phyloP scores from a whole-genome alignment of 2,329 filamentous ascomycete genomes.

The Teratosphaeria epicoccoides region DNA sequence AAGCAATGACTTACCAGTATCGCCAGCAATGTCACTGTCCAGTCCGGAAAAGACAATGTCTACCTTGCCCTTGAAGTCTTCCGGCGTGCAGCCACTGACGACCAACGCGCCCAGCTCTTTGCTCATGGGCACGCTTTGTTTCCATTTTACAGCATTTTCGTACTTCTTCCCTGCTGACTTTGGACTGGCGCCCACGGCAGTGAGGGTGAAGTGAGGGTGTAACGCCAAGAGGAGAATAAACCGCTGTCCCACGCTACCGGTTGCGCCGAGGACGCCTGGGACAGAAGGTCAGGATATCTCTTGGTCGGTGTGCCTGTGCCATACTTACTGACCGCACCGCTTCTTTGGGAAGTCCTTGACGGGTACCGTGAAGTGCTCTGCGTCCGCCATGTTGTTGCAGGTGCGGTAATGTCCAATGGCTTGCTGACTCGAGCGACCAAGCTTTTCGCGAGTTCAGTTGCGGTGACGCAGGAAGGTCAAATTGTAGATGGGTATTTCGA shows the following conservation, averaged over 20 bases:
- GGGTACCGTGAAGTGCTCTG: slow-evolving; percentile 30
- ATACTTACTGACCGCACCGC: slow-evolving; percentile 39
- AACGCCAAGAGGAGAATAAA: slow-evolving; percentile 86
- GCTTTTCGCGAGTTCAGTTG: not conserved
- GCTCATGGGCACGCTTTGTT: slow-evolving; percentile 77
- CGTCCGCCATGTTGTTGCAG: slow-evolving; percentile 22
- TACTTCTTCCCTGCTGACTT: slow-evolving; percentile 89
- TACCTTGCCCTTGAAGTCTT: slow-evolving; percentile 69
- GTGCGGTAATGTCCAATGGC: not conserved
- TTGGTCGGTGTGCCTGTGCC: slow-evolving; percentile 26
- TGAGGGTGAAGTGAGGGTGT: slow-evolving; percentile 76
- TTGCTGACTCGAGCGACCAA: not conserved
- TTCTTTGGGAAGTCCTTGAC: slow-evolving; percentile 37
- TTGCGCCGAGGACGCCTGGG: slow-evolving; percentile 67
- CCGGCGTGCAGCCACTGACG: slow-evolving; percentile 72
- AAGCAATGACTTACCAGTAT: slow-evolving; percentile 54
- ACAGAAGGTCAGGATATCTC: slow-evolving; percentile 19
- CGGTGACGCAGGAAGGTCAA: not conserved
- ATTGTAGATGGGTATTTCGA: too few relatives aligned
- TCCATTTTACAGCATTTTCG: slow-evolving; percentile 89
- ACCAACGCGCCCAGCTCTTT: slow-evolving; percentile 65
- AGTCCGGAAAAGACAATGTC: slow-evolving; percentile 89
- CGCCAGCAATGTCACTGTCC: slow-evolving; percentile 83
- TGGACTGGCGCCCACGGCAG: slow-evolving; percentile 80
- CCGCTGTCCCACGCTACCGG: slow-evolving; percentile 87